Evolutionary conservation across 495 filamentous ascomycete genomes (phyloP).

Genomic region (Polyplosphaeria fusca): DNA sequence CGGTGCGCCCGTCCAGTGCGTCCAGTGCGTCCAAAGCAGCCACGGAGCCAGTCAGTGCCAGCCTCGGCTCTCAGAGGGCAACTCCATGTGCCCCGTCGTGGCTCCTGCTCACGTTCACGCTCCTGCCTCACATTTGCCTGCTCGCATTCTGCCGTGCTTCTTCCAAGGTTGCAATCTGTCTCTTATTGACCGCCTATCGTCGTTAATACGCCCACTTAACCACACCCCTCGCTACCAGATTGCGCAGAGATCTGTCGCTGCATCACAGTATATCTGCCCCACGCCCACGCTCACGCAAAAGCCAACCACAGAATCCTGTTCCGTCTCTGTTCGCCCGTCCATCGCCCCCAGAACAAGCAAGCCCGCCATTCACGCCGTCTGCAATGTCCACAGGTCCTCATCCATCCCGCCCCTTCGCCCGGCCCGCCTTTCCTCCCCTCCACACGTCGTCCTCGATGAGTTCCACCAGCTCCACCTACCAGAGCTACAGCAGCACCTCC

Average conservation of each 20-base stretch:
- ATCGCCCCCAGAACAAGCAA: not conserved
- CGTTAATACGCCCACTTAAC: not conserved
- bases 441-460: slow-evolving; percentile 13
- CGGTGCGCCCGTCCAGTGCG: not conserved
- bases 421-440: slow-evolving; percentile 26
- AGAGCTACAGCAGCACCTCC: slow-evolving; percentile 37
- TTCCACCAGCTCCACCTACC: slow-evolving; percentile 33
- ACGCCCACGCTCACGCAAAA: too few species aligned
- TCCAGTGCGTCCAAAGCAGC: too few species aligned
- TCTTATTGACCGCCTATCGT: slow-evolving; percentile 8
- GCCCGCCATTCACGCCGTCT: not conserved
- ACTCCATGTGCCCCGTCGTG: too few species aligned
- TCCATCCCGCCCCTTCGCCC: slow-evolving; percentile 9
- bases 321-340: too few species aligned
- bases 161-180: slow-evolving; percentile 14
- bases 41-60: too few species aligned
- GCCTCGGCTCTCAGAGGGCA: too few species aligned
- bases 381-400: slow-evolving; percentile 13
- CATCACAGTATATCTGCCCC: too few species aligned
- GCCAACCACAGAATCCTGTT: too few species aligned
- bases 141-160: slow-evolving; percentile 9
- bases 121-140: not conserved
- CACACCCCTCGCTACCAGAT: slow-evolving; percentile 9
- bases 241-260: not conserved
- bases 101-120: not conserved